A percentile compares a stretch with the other conserved stretches of the same genome.
These are phyloP conservation scores for Quercus dentata DNA, from an alignment of 306 rosid species.

Conservation along the genomic window DNA sequence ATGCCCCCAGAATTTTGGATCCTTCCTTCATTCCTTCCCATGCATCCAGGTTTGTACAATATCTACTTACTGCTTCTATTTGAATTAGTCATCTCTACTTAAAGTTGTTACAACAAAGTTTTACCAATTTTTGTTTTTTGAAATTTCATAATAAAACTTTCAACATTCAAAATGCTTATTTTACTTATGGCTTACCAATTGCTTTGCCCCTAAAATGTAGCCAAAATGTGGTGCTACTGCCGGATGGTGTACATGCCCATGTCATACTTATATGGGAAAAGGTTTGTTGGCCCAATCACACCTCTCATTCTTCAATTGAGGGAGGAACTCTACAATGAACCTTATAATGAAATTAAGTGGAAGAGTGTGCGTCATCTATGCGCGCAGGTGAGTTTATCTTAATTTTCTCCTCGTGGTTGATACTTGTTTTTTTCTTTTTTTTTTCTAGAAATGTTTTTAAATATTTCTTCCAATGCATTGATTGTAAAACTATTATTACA, in stretches of 20 bases:
- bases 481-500: neutral
- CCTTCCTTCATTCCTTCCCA: constrained; percentile 73
- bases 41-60: constrained; percentile 51
- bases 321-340: constrained; percentile 45
- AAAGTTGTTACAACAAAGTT: neutral
- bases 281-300: constrained; percentile 75
- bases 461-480: neutral
- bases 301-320: constrained; percentile 59
- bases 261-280: constrained; percentile 74
- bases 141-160: neutral
- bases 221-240: constrained; percentile 84
- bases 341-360: constrained; percentile 61
- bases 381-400: constrained; percentile 27
- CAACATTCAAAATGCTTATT: neutral
- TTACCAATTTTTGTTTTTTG: fast-evolving
- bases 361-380: constrained; percentile 58
- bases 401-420: neutral
- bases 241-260: constrained; percentile 78
- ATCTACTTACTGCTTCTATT: neutral
- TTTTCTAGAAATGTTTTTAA: neutral
- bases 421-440: neutral
- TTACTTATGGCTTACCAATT: neutral
- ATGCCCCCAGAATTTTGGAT: constrained; percentile 89
- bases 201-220: constrained; percentile 23
- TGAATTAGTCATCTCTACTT: neutral